Base-by-base conservation (phyloP, 768 basidiomycete genomes). In the Clitopilus hobsonii region DNA sequence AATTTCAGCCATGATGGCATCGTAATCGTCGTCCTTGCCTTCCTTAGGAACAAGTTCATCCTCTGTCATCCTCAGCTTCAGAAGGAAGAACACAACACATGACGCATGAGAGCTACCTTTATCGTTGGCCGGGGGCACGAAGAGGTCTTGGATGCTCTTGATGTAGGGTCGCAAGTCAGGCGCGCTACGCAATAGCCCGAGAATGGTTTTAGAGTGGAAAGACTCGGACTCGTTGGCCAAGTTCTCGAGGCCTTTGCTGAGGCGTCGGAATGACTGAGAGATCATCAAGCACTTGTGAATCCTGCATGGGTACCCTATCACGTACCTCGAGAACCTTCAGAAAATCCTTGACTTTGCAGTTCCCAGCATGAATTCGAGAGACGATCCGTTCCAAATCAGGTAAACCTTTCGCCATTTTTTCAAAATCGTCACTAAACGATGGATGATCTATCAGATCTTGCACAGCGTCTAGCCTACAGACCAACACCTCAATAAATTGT, bases 321-420 rank as follows among this genome's bases (percentile, higher is more conserved):
- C 74, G 41, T 66, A 94, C 94, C 47, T 73, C 71, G 8, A 97
- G 77, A 22, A 96, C 89, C 66, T 86, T 91, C 59, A 88, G 67
- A 67, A 99, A 99, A 63, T 97, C 93, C 60, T 80, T 84, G 57
- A 94, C 83, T 67, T 83, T 88, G 71, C 91, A 91, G 55, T 85
- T 90, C 66, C 89, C 93, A 11, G 95, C 95, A 65, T 98, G 97
- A 54, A 98, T 89, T 30, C 97, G 88, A 10, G 94, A 94, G 8
- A 99, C 86, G 55, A 97, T 84, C 13, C 97, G 90, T 66, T 98
- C 93, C 7, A 96, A 79, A 67, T 98, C 96, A 5, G 94, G 94
- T 6, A 97, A 67, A 13, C 87, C 85, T 69, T 91, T 93, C 7
- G 85, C 87, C 20, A 94, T 67, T 50, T 81, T 77, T 20, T 77